These are phyloP conservation scores for Citrus trifoliata DNA, from an alignment of 345 rosid species.

Conservation along the genomic window DNA sequence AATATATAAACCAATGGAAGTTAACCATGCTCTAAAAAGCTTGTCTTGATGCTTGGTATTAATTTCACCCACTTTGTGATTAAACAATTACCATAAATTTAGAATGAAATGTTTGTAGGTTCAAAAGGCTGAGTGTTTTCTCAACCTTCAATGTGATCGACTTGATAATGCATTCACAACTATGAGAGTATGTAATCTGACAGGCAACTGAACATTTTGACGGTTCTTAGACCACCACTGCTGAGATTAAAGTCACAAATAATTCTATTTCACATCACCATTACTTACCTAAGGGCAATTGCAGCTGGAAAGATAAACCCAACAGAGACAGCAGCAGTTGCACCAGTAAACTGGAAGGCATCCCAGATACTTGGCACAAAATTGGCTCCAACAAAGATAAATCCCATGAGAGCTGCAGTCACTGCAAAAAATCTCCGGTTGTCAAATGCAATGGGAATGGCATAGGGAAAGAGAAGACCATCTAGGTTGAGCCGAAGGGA, in stretches of 20 bases:
- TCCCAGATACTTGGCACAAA: conserved; percentile 69
- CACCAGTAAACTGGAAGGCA: conserved; percentile 71
- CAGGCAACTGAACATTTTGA: background rate
- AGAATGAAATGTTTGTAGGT: background rate
- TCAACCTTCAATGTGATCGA: background rate
- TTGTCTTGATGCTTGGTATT: background rate
- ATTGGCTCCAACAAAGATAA: conserved; percentile 55
- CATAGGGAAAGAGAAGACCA: conserved; percentile 59
- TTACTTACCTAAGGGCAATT: conserved; percentile 45
- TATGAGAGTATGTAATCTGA: background rate
- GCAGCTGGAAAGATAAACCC: conserved; percentile 69
- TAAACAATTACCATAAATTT: background rate
- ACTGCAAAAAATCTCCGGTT: conserved; percentile 45
- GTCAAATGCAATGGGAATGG: conserved; percentile 47
- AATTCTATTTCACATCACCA: background rate
- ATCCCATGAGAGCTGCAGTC: conserved; percentile 49
- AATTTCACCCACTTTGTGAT: background rate
- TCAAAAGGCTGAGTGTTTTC: background rate
- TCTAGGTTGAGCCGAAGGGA: conserved; percentile 67
- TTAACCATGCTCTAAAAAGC: background rate
- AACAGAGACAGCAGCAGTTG: conserved; percentile 54
- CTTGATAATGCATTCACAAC: background rate
- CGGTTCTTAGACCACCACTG: background rate
- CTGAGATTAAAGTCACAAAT: background rate
- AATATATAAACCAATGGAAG: background rate